These are phyloP conservation scores for Protostelium mycophagum DNA, from an alignment of 78 protist species.

Conservation along the genomic window DNA sequence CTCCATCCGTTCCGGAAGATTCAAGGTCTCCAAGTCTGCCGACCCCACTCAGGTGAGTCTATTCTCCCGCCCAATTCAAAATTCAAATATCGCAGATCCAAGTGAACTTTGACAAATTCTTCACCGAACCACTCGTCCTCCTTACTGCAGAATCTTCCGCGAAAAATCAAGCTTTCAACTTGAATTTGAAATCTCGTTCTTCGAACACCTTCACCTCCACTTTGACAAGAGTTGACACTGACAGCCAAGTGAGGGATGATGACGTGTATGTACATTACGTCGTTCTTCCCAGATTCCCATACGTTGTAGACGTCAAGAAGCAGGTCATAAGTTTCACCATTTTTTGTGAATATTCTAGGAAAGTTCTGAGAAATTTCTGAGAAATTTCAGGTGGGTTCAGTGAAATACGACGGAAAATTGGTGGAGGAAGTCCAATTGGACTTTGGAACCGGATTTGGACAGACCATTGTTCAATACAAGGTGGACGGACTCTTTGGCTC, in stretches of 20 bases:
- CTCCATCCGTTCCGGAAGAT: neutral
- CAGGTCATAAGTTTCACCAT: too few relatives aligned
- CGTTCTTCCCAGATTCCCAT: neutral
- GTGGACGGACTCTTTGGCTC: neutral
- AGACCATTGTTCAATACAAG: neutral
- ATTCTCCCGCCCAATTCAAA: neutral
- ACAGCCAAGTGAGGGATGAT: neutral
- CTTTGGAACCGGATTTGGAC: neutral
- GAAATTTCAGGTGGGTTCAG: neutral
- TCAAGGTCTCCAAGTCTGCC: neutral
- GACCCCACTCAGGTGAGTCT: neutral
- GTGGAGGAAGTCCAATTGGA: neutral
- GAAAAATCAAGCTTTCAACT: neutral
- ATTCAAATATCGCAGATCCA: too few relatives aligned
- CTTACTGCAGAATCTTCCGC: neutral
- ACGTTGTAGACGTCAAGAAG: neutral
- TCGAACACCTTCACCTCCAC: neutral
- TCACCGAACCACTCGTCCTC: neutral
- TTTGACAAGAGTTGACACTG: neutral
- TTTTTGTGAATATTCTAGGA: too few relatives aligned
- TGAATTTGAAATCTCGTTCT: too few relatives aligned
- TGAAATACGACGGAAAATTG: neutral
- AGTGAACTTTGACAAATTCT: too few relatives aligned
- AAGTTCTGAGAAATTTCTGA: neutral
- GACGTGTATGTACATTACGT: neutral